phyloP scores from a whole-genome alignment of 805 yeast species.

The Metschnikowia cubensis region DNA sequence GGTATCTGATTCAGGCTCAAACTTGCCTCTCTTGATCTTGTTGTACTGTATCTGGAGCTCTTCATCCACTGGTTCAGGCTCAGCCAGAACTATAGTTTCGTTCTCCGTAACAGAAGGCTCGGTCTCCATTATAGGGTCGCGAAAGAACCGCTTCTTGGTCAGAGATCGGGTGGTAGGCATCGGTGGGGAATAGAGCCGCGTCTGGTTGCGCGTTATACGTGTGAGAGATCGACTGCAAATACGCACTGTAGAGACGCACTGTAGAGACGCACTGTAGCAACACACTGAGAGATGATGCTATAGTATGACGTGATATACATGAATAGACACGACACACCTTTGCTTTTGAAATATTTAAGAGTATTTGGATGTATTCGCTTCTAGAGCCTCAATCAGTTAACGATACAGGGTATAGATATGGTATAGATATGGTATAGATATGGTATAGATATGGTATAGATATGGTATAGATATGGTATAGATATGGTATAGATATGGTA shows the following conservation, averaged over 20 bases:
- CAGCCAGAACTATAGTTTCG: neutral
- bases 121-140: neutral
- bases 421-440: too few relatives aligned
- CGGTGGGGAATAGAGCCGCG: neutral
- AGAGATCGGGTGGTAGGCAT: constrained; percentile 3
- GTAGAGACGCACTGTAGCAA: too few relatives aligned
- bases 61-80: neutral
- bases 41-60: neutral
- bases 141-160: neutral
- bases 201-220: constrained; percentile 1
- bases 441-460: too few relatives aligned
- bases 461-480: too few relatives aligned
- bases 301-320: too few relatives aligned
- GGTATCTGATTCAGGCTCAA: neutral
- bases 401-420: too few relatives aligned
- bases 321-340: too few relatives aligned
- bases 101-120: neutral
- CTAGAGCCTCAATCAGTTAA: too few relatives aligned
- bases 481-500: too few relatives aligned
- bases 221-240: neutral
- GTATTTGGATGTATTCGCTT: too few relatives aligned
- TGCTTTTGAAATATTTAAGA: too few relatives aligned
- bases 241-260: neutral
- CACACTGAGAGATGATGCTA: too few relatives aligned
- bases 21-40: neutral